Evolutionary conservation across 2,329 filamentous ascomycete genomes (phyloP), one percentile per base, ranked within the genome.

Genomic region (Phyllosticta capitalensis): DNA sequence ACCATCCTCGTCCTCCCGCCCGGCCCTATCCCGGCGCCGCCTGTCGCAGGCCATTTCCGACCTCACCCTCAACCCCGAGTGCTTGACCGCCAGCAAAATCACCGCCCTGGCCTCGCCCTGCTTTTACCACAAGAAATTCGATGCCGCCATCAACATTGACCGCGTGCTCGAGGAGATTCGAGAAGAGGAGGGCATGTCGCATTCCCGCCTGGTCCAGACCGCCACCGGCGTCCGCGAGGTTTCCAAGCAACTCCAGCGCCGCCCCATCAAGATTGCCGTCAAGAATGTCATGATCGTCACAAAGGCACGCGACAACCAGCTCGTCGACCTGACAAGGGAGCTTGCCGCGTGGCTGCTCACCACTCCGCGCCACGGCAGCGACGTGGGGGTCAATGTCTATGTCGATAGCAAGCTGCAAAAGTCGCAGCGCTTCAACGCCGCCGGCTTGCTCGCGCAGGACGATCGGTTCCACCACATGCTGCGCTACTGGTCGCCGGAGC

Each of bases 281-380:
- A 85, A 84, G 69, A 96, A 90, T 71, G 84, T 99, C 68, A 97
- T 99, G 94, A 96, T 99, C 68, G 90, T 99, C 64, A 99, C 94
- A 63, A 99, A 97, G 75, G 94, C 94, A 21, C 85, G 94, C 63
- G 94, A 99, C 76, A 97, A 99, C 70, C 85, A 90, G 66, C 81
- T 99, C 17, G 92, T 99, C 33, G 83, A 88, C 65, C 79, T 96
- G 65, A 99, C 94, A 1, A 83, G 89, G 61, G 91, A 99, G 71
- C 78, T 99, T 61, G 81, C 92, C 10, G 83, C 86, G 65, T 99
- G 92, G 90, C 80, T 99, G 33, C 82, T 99, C 62, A 83, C 82
- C 62, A 96, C 91, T 2, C 91, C 94, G 12, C 85, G 94, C 54
- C 90, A 84, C 58, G 86, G 94, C 63, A 72, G 94, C n/a, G 94